These are phyloP conservation scores for Ganoderma resinaceum DNA, from an alignment of 1,284 basidiomycete species.

Conservation along the genomic window DNA sequence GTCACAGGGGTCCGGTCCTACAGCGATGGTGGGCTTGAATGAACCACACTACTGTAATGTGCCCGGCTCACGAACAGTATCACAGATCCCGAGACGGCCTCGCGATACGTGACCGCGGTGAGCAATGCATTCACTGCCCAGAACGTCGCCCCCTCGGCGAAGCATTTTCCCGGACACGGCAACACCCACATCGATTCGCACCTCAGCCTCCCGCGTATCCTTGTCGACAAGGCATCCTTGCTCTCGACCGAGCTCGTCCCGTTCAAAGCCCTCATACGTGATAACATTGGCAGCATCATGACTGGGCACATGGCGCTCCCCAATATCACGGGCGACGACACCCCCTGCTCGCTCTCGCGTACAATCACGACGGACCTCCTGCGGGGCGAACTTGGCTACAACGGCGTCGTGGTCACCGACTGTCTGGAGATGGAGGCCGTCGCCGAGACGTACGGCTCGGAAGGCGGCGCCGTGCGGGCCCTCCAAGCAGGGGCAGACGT, in stretches of 20 bases:
- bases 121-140: conserved; percentile 53
- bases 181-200: conserved; percentile 77
- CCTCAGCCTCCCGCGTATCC: conserved; percentile 66
- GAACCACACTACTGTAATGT: background rate
- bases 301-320: conserved; percentile 76
- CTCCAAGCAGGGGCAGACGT: conserved; percentile 70
- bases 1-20: conserved; percentile 68
- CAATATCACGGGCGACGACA: conserved; percentile 54
- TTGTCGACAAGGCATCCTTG: conserved; percentile 53
- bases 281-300: conserved; percentile 64
- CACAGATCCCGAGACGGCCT: conserved; percentile 61
- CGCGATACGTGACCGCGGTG: conserved; percentile 54
- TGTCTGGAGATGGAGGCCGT: conserved; percentile 79
- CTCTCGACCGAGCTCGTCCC: conserved; percentile 61
- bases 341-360: conserved; percentile 63
- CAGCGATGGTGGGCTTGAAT: conserved; percentile 58
- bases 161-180: conserved; percentile 79
- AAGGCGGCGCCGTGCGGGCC: conserved; percentile 60
- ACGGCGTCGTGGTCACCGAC: conserved; percentile 69
- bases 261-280: conserved; percentile 54
- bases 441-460: conserved; percentile 56
- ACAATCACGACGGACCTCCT: conserved; percentile 60
- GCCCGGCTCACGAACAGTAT: background rate
- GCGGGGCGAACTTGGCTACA: conserved; percentile 53
- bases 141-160: conserved; percentile 64